phyloP scores from a whole-genome alignment of 2,329 filamentous ascomycete species.

The Didymella keratinophila region DNA sequence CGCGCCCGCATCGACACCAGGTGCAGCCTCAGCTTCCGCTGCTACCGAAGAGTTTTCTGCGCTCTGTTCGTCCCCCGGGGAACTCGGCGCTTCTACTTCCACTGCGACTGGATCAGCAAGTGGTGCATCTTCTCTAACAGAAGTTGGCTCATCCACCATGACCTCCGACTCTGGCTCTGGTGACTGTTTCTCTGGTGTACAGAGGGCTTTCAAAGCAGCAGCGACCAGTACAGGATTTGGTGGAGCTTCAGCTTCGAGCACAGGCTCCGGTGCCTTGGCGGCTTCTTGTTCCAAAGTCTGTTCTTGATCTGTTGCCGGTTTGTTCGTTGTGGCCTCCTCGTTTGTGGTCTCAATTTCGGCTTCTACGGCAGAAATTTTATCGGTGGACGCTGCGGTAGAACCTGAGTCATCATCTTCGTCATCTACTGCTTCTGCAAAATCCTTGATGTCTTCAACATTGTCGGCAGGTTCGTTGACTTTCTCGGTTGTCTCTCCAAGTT shows the following conservation, averaged over 20 bases:
- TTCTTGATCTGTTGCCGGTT: neutral
- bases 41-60: neutral
- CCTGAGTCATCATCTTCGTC: neutral
- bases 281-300: neutral
- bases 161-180: neutral
- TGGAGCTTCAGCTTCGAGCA: constrained; percentile 10
- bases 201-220: constrained; percentile 10
- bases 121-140: neutral
- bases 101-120: neutral
- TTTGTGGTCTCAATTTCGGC: neutral
- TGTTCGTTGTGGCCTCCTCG: neutral
- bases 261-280: constrained; percentile 3
- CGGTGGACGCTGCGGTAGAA: neutral
- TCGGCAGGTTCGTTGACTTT: neutral
- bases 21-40: neutral
- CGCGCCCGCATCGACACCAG: neutral
- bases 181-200: constrained; percentile 2
- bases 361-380: neutral
- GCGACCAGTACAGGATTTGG: constrained; percentile 11
- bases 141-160: neutral
- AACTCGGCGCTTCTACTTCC: neutral
- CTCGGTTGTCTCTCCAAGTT: neutral
- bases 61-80: neutral
- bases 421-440: no score
- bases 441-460: neutral